These are phyloP conservation scores for Amanita molliuscula DNA, from an alignment of 768 basidiomycete genomes.

Conservation along the genomic window DNA sequence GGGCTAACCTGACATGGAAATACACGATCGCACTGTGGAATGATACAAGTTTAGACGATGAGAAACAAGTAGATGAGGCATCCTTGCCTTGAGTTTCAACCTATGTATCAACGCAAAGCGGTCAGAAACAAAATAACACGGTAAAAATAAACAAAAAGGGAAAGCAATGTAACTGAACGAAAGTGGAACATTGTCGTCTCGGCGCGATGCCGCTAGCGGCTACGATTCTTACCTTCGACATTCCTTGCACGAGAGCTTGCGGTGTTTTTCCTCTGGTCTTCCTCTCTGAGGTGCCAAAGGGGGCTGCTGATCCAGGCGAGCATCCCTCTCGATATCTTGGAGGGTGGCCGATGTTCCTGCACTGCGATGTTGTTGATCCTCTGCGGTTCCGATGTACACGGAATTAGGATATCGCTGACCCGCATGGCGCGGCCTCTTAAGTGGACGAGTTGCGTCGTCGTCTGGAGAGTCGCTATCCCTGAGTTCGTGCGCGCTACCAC, in stretches of 20 bases:
- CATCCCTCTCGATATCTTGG: neutral
- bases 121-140: neutral
- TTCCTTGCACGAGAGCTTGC: conserved; percentile 39
- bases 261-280: conserved; percentile 30
- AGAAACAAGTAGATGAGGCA: neutral
- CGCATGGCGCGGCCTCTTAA: conserved; percentile 1
- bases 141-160: neutral
- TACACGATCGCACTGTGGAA: conserved; percentile 45
- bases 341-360: neutral
- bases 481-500: neutral
- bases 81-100: conserved; percentile 37
- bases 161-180: neutral
- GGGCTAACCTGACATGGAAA: conserved; percentile 47
- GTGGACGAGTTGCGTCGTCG: neutral
- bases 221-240: conserved; percentile 30
- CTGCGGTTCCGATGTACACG: conserved; percentile 1
- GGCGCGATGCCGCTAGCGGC: neutral
- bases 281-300: neutral
- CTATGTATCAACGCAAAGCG: conserved; percentile 15
- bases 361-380: neutral
- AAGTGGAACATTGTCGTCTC: neutral
- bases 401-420: neutral
- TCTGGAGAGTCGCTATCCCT: neutral
- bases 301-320: neutral
- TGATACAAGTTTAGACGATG: conserved; percentile 4